A percentile compares a stretch with the other conserved stretches of the same genome.
phyloP scores from a whole-genome alignment of 2,329 filamentous ascomycete species.

The Penicillium sp. region DNA sequence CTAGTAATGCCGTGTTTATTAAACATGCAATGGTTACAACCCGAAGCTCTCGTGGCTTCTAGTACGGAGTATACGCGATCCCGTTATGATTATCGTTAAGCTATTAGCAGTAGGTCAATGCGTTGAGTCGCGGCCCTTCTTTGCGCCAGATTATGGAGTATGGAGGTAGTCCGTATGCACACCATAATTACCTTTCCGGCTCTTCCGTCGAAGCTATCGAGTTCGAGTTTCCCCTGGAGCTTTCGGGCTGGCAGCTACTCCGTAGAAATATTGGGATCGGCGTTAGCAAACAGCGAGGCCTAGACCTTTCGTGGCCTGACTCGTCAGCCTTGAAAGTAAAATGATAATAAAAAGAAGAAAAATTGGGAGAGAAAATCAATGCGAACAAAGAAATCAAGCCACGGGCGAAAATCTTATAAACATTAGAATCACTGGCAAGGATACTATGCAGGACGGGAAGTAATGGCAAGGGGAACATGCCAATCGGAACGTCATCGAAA shows the following conservation, averaged over 20 bases:
- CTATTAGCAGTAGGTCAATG: slow-evolving; percentile 19
- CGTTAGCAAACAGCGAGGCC: slow-evolving; percentile 3
- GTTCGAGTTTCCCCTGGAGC: slow-evolving; percentile 6
- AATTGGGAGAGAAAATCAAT: background rate
- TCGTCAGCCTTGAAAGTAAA: slow-evolving; percentile 3
- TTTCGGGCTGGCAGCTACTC: slow-evolving; percentile 11
- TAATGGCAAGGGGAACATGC: slow-evolving; percentile 8
- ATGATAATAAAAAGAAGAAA: too few relatives aligned
- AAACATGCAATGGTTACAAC: background rate
- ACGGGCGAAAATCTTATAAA: background rate
- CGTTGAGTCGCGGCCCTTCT: slow-evolving; percentile 15
- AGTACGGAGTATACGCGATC: slow-evolving; percentile 18
- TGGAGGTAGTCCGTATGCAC: slow-evolving; percentile 12
- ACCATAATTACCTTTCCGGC: slow-evolving; percentile 21
- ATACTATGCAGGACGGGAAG: slow-evolving; percentile 10
- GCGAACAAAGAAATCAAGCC: slow-evolving; percentile 3
- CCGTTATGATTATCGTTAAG: slow-evolving; percentile 18
- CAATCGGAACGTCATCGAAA: slow-evolving; percentile 7
- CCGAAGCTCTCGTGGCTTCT: background rate
- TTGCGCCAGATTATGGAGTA: slow-evolving; percentile 5
- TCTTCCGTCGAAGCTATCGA: slow-evolving; percentile 16
- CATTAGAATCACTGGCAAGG: background rate
- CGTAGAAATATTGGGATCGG: background rate
- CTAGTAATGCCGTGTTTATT: background rate
- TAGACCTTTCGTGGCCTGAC: slow-evolving; percentile 4